A percentile compares a stretch with the other conserved stretches of the same genome.
Conservation (phyloP, 2,329 filamentous ascomycete genomes). For the Sclerotinia borealis region DNA sequence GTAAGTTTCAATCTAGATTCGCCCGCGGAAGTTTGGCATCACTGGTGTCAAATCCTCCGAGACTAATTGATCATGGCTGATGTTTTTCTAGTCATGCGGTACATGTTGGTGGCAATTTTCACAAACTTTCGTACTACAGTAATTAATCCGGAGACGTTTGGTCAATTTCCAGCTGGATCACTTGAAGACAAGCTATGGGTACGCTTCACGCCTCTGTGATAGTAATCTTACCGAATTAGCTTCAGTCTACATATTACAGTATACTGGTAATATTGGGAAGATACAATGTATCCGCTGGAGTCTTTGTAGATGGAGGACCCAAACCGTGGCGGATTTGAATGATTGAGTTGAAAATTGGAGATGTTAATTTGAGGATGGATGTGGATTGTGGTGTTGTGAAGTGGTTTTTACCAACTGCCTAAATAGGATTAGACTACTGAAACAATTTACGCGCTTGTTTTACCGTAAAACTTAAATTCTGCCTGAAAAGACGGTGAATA, state of each 20-base stretch:
- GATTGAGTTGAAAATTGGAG: background rate
- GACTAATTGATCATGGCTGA: background rate
- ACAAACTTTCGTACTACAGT: no score
- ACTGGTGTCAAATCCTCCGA: background rate
- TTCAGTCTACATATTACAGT: background rate
- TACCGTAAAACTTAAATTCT: no score
- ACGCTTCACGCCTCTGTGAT: background rate
- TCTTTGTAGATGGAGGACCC: background rate
- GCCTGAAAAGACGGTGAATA: background rate
- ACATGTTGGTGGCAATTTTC: background rate
- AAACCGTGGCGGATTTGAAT: no score
- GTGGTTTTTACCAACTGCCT: background rate
- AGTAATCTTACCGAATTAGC: background rate
- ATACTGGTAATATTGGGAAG: background rate
- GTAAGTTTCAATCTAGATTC: background rate
- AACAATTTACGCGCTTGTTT: background rate
- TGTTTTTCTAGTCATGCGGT: background rate
- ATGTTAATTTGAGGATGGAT: background rate
- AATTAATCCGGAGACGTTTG: constrained; percentile 87
- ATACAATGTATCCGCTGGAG: background rate
- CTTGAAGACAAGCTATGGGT: background rate
- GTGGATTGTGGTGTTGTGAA: background rate
- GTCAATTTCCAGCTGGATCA: constrained; percentile 33
- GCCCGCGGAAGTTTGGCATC: background rate
- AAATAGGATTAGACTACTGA: background rate